A percentile compares a stretch with the other conserved stretches of the same genome.
Evolutionary conservation across 768 basidiomycete genomes (phyloP).

Genomic region (Austroboletus festivus): DNA sequence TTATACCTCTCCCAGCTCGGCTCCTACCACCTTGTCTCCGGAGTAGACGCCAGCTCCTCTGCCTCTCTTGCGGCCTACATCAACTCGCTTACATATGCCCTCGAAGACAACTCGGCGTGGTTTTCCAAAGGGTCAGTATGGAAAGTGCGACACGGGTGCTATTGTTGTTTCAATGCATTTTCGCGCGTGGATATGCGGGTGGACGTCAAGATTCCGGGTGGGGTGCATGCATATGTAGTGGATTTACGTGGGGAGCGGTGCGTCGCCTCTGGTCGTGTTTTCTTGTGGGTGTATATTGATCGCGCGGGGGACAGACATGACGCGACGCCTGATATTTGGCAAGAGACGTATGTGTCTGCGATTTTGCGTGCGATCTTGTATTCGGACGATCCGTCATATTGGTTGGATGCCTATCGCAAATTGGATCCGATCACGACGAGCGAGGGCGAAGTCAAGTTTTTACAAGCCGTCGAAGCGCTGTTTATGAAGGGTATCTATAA

Average conservation of each 20-base stretch:
- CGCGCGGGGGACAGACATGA: constrained; percentile 52
- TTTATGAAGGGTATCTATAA: constrained; percentile 70
- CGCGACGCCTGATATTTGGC: constrained; percentile 91
- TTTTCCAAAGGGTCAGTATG: constrained; percentile 80
- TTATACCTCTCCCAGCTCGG: constrained; percentile 56
- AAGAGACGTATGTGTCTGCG: constrained; percentile 95
- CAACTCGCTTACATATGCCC: constrained; percentile 94
- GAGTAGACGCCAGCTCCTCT: constrained; percentile 98
- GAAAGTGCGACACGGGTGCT: constrained; percentile 92
- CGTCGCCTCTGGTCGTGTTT: constrained; percentile 31
- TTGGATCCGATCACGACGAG: constrained; percentile 89
- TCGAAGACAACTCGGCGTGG: constrained; percentile 91
- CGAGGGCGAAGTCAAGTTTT: constrained; percentile 86
- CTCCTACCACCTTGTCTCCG: constrained; percentile 96
- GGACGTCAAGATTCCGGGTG: constrained; percentile 97
- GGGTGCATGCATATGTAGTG: constrained; percentile 90
- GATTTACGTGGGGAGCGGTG: constrained; percentile 93
- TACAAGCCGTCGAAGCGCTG: constrained; percentile 84
- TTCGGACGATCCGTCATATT: constrained; percentile 91
- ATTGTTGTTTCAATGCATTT: constrained; percentile 98
- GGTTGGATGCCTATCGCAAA: constrained; percentile 90
- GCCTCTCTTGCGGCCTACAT: constrained; percentile 97
- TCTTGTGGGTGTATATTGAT: neutral
- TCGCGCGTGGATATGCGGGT: constrained; percentile 94
- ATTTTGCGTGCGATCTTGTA: constrained; percentile 89